These are phyloP conservation scores for Brettanomyces anomalus DNA, from an alignment of 805 yeast genomes.

Conservation along the genomic window DNA sequence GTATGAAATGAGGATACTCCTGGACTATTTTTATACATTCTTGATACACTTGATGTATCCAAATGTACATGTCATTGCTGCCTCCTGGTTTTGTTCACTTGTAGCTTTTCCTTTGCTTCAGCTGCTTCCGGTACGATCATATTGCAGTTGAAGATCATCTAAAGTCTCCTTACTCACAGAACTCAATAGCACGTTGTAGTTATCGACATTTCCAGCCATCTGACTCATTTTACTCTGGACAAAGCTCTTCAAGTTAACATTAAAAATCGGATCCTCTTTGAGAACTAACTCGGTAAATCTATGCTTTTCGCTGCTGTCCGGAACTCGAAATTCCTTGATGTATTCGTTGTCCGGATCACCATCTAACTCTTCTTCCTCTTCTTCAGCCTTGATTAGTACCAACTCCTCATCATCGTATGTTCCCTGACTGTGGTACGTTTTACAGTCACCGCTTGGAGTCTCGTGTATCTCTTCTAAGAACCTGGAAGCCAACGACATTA, in stretches of 20 bases:
- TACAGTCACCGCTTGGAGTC: slow-evolving; percentile 43
- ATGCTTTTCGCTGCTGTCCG: slow-evolving; percentile 32
- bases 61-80: too few species aligned
- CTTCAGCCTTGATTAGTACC: slow-evolving; percentile 14
- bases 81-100: too few species aligned
- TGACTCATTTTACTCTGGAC: slow-evolving; percentile 26
- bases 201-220: slow-evolving; percentile 22
- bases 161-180: slow-evolving; percentile 22
- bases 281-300: slow-evolving; percentile 31
- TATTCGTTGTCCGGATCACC: slow-evolving; percentile 21
- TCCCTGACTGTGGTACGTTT: slow-evolving; percentile 37
- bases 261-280: slow-evolving; percentile 43
- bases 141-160: slow-evolving; percentile 23
- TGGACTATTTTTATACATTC: too few species aligned
- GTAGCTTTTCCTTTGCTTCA: too few species aligned
- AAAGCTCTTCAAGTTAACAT: slow-evolving; percentile 37
- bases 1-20: too few species aligned
- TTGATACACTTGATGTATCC: too few species aligned
- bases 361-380: slow-evolving; percentile 13
- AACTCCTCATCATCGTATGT: slow-evolving; percentile 29
- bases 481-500: slow-evolving; percentile 21
- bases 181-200: slow-evolving; percentile 27
- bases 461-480: slow-evolving; percentile 75
- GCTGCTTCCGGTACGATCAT: slow-evolving; percentile 1
- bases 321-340: slow-evolving; percentile 16